Percentiles rank a stretch among this genome's conserved stretches.
Conservation (phyloP, 2,329 filamentous ascomycete species). For the Penicillium palitans region DNA sequence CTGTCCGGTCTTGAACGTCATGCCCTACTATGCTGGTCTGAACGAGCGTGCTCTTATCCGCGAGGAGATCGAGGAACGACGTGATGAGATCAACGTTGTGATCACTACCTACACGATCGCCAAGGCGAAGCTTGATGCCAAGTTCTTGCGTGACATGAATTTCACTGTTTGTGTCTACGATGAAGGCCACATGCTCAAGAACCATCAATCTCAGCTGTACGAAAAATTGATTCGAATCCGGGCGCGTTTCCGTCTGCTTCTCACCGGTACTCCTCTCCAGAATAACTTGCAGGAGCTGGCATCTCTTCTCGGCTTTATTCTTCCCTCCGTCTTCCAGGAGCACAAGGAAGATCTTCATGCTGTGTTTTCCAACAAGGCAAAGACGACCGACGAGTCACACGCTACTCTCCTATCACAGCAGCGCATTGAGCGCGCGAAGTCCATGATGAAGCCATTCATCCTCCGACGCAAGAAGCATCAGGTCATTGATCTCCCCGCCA, state of each 20-base stretch:
- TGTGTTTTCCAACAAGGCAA: constrained; percentile 90
- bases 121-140: constrained; percentile 60
- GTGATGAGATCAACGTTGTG: constrained; percentile 66
- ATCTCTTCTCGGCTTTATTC: constrained; percentile 88
- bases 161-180: constrained; percentile 75
- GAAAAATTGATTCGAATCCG: constrained; percentile 73
- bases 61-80: constrained; percentile 63
- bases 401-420: constrained; percentile 82
- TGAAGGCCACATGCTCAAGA: constrained; percentile 92
- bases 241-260: constrained; percentile 78
- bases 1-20: constrained; percentile 71
- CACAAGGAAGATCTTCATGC: constrained; percentile 76
- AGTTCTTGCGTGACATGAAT: constrained; percentile 61
- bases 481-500: constrained; percentile 81
- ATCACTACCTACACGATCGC: constrained; percentile 72
- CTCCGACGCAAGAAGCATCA: constrained; percentile 91
- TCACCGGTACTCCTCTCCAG: constrained; percentile 90
- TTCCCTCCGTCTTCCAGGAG: constrained; percentile 77
- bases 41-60: constrained; percentile 67
- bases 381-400: constrained; percentile 69
- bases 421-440: constrained; percentile 80
- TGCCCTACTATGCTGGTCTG: constrained; percentile 71
- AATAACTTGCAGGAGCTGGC: constrained; percentile 95
- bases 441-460: constrained; percentile 94
- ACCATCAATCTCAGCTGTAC: constrained; percentile 79